Evolutionary conservation across 1,284 basidiomycete genomes (phyloP).

Genomic region (Sanghuangporus weigelae): DNA sequence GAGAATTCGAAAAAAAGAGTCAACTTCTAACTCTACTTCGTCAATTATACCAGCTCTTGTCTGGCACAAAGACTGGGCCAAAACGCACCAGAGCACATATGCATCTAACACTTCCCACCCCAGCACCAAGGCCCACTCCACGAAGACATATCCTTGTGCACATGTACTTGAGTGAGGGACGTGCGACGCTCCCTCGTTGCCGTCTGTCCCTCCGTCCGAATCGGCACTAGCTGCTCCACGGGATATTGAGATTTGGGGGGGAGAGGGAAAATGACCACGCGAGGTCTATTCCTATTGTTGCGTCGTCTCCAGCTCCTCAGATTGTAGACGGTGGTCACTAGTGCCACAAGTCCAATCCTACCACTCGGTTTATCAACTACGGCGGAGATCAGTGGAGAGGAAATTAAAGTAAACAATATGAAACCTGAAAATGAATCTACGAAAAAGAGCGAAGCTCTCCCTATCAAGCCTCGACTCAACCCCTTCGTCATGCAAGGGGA

Average conservation of each 20-base stretch:
- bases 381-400: neutral
- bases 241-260: neutral
- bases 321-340: neutral
- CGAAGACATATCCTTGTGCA: slow-evolving; percentile 4
- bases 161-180: neutral
- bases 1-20: neutral
- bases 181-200: neutral
- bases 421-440: too few relatives aligned
- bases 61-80: neutral
- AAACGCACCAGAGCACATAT: neutral
- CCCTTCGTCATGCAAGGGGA: neutral
- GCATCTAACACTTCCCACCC: neutral
- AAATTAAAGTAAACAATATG: too few relatives aligned
- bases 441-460: neutral
- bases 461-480: slow-evolving; percentile 5
- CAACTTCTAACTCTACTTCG: too few relatives aligned
- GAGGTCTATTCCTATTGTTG: neutral
- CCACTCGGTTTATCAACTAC: neutral
- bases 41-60: too few relatives aligned
- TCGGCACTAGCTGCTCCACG: neutral
- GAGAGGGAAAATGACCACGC: neutral
- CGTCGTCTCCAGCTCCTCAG: neutral
- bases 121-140: neutral
- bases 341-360: neutral
- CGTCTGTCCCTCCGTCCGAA: neutral